A percentile compares a stretch with the other conserved stretches of the same genome.
These are phyloP conservation scores for Aquilaria sinensis DNA, from an alignment of 345 rosid genomes.

Conservation along the genomic window DNA sequence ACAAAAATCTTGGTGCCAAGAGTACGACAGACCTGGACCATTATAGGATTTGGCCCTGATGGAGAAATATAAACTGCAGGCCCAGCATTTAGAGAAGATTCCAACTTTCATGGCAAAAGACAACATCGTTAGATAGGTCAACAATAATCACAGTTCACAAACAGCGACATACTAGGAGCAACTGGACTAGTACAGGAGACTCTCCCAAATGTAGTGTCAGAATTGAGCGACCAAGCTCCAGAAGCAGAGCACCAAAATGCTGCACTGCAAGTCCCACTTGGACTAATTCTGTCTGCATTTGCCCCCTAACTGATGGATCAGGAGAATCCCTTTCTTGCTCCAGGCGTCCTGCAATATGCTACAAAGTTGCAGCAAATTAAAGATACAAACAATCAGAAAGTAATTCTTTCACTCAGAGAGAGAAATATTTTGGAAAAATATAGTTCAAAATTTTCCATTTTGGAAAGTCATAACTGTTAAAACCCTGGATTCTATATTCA, in stretches of 20 bases:
- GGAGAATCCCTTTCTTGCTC: slow-evolving; percentile 69
- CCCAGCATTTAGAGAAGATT: slow-evolving; percentile 74
- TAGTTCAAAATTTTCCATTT: too few species aligned
- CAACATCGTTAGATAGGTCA: slow-evolving; percentile 8
- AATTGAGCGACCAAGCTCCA: slow-evolving; percentile 93
- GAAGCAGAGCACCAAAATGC: slow-evolving; percentile 80
- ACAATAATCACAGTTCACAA: background rate
- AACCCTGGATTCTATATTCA: too few species aligned
- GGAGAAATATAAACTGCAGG: slow-evolving; percentile 93
- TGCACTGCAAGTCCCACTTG: slow-evolving; percentile 77
- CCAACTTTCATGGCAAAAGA: slow-evolving; percentile 31
- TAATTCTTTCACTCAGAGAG: background rate
- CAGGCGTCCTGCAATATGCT: slow-evolving; percentile 83
- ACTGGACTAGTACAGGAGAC: slow-evolving; percentile 51
- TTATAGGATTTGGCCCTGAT: slow-evolving; percentile 89
- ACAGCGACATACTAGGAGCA: background rate
- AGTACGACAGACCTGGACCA: slow-evolving; percentile 71
- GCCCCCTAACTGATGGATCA: slow-evolving; percentile 54
- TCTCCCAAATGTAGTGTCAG: slow-evolving; percentile 75
- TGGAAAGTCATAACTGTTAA: too few species aligned
- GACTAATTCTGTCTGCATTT: slow-evolving; percentile 69
- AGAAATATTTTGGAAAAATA: background rate
- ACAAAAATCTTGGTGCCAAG: background rate
- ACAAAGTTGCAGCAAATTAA: slow-evolving; percentile 52
- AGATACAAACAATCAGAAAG: slow-evolving; percentile 39